Percentiles rank a stretch among this genome's conserved stretches.
phyloP scores from a whole-genome alignment of 371 early-diverging fungal genomes.

The Mortierella sp. region DNA sequence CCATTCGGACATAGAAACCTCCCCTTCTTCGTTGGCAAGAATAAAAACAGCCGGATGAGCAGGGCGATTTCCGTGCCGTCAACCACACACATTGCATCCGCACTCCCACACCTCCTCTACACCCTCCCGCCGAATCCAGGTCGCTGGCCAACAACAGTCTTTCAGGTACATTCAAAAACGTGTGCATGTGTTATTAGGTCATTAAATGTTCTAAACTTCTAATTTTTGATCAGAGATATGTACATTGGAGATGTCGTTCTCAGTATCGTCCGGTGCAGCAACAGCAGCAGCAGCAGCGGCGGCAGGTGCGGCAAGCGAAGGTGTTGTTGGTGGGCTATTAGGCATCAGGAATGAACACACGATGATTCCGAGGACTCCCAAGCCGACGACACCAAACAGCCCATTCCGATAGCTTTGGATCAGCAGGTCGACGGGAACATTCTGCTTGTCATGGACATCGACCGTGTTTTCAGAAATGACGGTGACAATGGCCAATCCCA shows the following conservation, averaged over 20 bases:
- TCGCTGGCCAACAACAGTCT: too few relatives aligned
- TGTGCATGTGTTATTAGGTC: too few relatives aligned
- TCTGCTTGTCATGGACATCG: neutral
- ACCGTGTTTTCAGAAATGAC: conserved; percentile 42
- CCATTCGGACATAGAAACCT: too few relatives aligned
- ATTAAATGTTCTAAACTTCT: conserved; percentile 1
- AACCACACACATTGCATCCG: too few relatives aligned
- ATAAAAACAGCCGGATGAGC: too few relatives aligned
- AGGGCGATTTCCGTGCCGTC: too few relatives aligned
- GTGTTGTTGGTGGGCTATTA: conserved; percentile 6
- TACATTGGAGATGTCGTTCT: too few relatives aligned
- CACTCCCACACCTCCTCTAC: too few relatives aligned
- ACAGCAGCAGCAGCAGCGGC: neutral
- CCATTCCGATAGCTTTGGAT: conserved; percentile 46
- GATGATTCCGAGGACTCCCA: conserved; percentile 33
- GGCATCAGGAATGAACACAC: conserved; percentile 27
- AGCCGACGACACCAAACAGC: conserved; percentile 31
- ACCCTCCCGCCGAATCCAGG: too few relatives aligned
- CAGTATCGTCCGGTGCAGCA: too few relatives aligned
- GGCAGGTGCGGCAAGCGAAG: neutral
- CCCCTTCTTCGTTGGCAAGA: too few relatives aligned
- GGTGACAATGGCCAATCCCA: conserved; percentile 40
- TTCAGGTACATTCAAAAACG: too few relatives aligned
- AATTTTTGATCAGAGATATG: conserved; percentile 3
- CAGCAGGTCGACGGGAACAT: conserved; percentile 8